Evolutionary conservation across 1,284 basidiomycete species (phyloP), one percentile per base, ranked within the genome.

Genomic region (Trametes pubescens): DNA sequence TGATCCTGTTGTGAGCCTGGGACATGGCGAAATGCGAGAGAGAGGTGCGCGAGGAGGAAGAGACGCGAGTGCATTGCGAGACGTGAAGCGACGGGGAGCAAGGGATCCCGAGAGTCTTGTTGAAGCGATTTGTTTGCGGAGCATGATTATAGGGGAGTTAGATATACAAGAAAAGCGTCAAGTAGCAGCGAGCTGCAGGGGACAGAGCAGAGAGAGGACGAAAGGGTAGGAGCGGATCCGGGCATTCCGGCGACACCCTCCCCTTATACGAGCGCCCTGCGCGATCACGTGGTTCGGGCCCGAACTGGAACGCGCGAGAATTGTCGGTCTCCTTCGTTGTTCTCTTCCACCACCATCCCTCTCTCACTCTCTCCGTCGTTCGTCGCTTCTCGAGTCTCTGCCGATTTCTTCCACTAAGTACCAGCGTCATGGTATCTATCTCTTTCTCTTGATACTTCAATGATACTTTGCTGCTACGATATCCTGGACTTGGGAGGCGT

Each of bases 11-110:
- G 43, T 18, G 21, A 51, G 21, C 10, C 22, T 32, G 18, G 61
- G 48, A 40, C 60, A 62, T 66, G 59, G 67, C 11, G 67, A 66
- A 24, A 69, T 53, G 53, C 62, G 67, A 16, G 67, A 69, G 47
- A 69, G 67, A 2, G 67, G 67, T 2, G 65, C 67, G 18, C 67
- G 60, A 16, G 55, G 60, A 21, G 65, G 65, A 24, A 69, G 67
- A 49, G 62, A 24, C n/a, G 65, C 57, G 11, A 64, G 62, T 35
- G 57, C 37, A 18, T 56, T 48, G 14, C 32, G 64, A 16, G 66
- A 46, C 32, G 57, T 11, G n/a, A 52, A n/a, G 16, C 59, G 67
- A 4, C 38, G 44, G 11, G 59, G 29, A 22, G 46, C 21, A 11
- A 62, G 38, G 14, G 64, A 34, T 3, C 18, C 18, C 2, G 32